phyloP scores from a whole-genome alignment of 2,329 filamentous ascomycete species.

The Phaeosphaeriaceae sp. region DNA sequence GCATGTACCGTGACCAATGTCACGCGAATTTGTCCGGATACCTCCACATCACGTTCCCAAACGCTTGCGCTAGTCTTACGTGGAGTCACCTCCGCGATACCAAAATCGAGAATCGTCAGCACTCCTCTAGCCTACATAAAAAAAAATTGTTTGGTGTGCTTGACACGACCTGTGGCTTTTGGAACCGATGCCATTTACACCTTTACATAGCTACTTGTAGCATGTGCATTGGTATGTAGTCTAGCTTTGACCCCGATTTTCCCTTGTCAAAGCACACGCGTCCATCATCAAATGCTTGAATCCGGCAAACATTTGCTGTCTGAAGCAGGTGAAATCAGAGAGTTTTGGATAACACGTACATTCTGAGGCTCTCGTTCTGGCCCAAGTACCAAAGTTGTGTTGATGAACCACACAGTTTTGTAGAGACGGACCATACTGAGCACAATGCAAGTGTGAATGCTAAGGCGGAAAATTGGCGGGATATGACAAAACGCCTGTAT shows the following conservation, averaged over 20 bases:
- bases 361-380: neutral
- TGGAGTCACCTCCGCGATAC: neutral
- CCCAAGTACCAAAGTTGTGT: neutral
- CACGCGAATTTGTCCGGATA: slow-evolving; percentile 1
- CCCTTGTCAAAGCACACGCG: neutral
- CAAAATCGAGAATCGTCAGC: neutral
- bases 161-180: neutral
- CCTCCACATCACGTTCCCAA: neutral
- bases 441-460: neutral
- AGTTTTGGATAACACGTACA: neutral
- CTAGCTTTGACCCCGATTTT: neutral
- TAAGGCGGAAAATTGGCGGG: neutral
- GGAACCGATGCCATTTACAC: neutral
- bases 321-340: neutral
- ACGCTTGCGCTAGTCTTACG: neutral
- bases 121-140: neutral
- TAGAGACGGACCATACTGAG: neutral
- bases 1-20: neutral
- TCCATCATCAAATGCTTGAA: neutral
- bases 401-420: neutral
- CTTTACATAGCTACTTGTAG: neutral
- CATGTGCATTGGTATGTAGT: neutral
- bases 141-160: neutral
- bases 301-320: neutral
- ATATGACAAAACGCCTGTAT: neutral